Evolutionary conservation across 1,139 yeast genomes (phyloP), one percentile per base, ranked within the genome.

Genomic region (Scheffersomyces illinoinensis): DNA sequence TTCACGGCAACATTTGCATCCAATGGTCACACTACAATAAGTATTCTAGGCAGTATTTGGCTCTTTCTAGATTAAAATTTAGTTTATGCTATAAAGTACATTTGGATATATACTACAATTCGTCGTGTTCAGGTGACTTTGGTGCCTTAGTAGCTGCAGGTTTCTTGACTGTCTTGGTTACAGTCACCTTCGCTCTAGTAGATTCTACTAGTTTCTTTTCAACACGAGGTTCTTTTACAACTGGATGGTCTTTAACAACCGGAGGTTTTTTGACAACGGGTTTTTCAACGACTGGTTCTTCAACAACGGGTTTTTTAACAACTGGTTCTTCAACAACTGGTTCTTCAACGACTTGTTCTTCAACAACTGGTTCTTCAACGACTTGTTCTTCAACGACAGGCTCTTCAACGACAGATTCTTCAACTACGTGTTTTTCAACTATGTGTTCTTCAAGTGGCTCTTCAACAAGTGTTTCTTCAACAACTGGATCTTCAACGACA

Each of bases 111-210:
- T 52, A 48, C 57, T 63, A 69, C 55, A 69, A 68, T 57, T 70
- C 74, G 58, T 69, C 74, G 54, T 69, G 71, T 50, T 61, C 66
- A 3, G 60, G 55, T 17, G 17, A 33, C 5, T 33, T 14, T 10
- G 33, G 33, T 4, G 43, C 43, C 43, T 33, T 33, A 33, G 43
- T 49, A 17, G 61, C 50, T 50, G 52, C 53, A n/a, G 53, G 54
- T 51, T 56, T 53, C 47, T 47, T 47, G 46, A 48, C 43, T 17
- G 39, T 26, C 17, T 50, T 54, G 33, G 39, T 56, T 46, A 52
- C 54, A 47, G 54, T 52, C 19, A 55, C 52, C 33, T 43, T 33
- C 23, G 18, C 24, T 26, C 49, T 48, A 26, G 59, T 43, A 17
- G 49, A 52, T 21, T 56, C 58, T 57, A 57, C 53, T 51, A 59